phyloP scores from a whole-genome alignment of 2,329 filamentous ascomycete species.

The Cyphellophora europaea region DNA sequence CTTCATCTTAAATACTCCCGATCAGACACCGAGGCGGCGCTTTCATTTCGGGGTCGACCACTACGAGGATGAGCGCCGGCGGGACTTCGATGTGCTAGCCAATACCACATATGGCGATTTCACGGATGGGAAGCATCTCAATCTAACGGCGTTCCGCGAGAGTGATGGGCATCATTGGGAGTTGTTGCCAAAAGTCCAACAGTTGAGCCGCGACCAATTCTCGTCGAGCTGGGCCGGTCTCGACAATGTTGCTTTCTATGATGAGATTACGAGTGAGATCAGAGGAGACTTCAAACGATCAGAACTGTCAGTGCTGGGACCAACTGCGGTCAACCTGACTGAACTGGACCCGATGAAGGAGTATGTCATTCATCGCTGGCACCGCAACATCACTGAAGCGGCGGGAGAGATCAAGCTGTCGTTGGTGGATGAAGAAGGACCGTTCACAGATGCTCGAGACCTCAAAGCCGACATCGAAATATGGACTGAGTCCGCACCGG shows the following conservation, averaged over 20 bases:
- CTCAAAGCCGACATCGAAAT: slow-evolving; percentile 62
- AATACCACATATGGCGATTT: slow-evolving; percentile 45
- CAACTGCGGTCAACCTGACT: slow-evolving; percentile 53
- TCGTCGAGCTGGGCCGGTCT: slow-evolving; percentile 37
- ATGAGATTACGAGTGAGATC: slow-evolving; percentile 68
- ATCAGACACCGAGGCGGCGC: slow-evolving; percentile 19
- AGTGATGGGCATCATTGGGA: slow-evolving; percentile 73
- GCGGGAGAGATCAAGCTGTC: slow-evolving; percentile 60
- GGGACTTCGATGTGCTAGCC: slow-evolving; percentile 13
- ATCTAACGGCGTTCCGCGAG: slow-evolving; percentile 67
- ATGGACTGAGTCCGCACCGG: slow-evolving; percentile 59
- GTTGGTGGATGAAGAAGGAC: slow-evolving; percentile 24
- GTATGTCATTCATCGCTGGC: slow-evolving; percentile 61
- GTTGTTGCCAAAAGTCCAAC: slow-evolving; percentile 38
- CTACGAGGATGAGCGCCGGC: slow-evolving; percentile 37
- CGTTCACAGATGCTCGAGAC: slow-evolving; percentile 25
- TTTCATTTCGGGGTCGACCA: slow-evolving; percentile 8
- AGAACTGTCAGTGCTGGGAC: slow-evolving; percentile 38
- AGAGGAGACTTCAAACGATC: slow-evolving; percentile 65
- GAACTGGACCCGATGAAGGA: slow-evolving; percentile 55
- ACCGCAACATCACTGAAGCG: slow-evolving; percentile 68
- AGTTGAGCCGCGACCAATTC: slow-evolving; percentile 37
- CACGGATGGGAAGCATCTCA: slow-evolving; percentile 43
- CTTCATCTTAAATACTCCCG: slow-evolving; percentile 44
- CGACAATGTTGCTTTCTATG: slow-evolving; percentile 53